These are phyloP conservation scores for Gynochthodes officinalis DNA, from an alignment of 257 asterid species.

Conservation along the genomic window DNA sequence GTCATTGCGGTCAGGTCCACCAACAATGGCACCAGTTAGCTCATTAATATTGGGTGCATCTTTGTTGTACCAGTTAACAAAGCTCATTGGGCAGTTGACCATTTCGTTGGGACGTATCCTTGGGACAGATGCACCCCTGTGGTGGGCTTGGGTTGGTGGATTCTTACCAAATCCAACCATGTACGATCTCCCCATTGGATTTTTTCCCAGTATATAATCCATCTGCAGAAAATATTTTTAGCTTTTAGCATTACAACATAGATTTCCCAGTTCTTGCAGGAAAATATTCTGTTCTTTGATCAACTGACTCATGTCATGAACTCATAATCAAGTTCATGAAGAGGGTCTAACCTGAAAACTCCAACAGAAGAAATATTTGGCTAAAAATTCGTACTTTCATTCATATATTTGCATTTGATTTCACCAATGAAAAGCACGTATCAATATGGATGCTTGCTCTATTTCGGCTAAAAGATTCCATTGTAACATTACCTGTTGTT, in stretches of 20 bases:
- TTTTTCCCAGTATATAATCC: constrained; percentile 68
- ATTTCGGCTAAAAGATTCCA: no score
- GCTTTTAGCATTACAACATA: no score
- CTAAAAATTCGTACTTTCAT: no score
- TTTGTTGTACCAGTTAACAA: constrained; percentile 45
- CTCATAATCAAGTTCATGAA: background rate
- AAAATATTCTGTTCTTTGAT: background rate
- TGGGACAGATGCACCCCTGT: constrained; percentile 91
- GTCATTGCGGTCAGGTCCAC: constrained; percentile 74
- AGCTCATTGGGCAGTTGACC: constrained; percentile 58
- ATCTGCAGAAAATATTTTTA: constrained; percentile 34
- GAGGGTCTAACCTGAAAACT: no score
- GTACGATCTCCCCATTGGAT: constrained; percentile 59
- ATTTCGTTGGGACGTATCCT: constrained; percentile 17
- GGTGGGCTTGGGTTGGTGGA: constrained; percentile 79
- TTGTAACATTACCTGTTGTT: constrained; percentile 60
- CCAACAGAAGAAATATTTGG: no score
- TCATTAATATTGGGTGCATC: constrained; percentile 54
- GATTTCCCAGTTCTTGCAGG: no score
- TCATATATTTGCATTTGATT: no score
- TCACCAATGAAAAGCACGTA: no score
- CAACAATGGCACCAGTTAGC: constrained; percentile 83
- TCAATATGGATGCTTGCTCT: no score
- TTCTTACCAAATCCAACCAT: constrained; percentile 85
- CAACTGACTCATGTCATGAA: background rate